These are phyloP conservation scores for Ophiostoma pallidulum DNA, from an alignment of 2,329 filamentous ascomycete genomes.

Conservation along the genomic window DNA sequence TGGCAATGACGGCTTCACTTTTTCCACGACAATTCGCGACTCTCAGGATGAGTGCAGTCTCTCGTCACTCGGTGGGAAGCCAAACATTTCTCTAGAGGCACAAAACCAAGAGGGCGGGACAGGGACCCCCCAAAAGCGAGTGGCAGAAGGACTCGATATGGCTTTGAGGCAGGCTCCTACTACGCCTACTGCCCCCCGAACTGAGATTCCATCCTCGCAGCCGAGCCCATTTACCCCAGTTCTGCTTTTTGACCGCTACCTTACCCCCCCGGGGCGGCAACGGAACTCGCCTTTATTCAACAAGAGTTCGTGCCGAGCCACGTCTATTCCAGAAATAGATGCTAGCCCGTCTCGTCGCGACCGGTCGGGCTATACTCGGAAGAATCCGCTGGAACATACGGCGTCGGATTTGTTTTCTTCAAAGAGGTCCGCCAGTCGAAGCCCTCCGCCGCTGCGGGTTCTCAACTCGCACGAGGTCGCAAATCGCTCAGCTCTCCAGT, in stretches of 20 bases:
- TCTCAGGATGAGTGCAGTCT: constrained; percentile 19
- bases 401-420: neutral
- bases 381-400: neutral
- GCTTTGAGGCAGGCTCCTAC: neutral
- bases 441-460: neutral
- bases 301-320: neutral
- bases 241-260: constrained; percentile 32
- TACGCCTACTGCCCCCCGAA: constrained; percentile 12
- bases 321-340: neutral
- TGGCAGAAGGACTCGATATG: too few relatives aligned
- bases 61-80: neutral
- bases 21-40: constrained; percentile 1
- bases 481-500: neutral
- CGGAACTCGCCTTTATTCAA: constrained; percentile 6
- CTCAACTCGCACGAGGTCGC: neutral
- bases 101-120: neutral
- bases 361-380: neutral
- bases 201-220: constrained; percentile 37
- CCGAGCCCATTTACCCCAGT: constrained; percentile 33
- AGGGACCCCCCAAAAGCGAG: neutral
- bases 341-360: neutral
- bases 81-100: neutral
- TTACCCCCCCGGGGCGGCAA: constrained; percentile 12
- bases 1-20: constrained; percentile 12
- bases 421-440: neutral